Evolutionary conservation across 2,329 filamentous ascomycete species (phyloP).

Genomic region (Cryphonectria nitschkei): DNA sequence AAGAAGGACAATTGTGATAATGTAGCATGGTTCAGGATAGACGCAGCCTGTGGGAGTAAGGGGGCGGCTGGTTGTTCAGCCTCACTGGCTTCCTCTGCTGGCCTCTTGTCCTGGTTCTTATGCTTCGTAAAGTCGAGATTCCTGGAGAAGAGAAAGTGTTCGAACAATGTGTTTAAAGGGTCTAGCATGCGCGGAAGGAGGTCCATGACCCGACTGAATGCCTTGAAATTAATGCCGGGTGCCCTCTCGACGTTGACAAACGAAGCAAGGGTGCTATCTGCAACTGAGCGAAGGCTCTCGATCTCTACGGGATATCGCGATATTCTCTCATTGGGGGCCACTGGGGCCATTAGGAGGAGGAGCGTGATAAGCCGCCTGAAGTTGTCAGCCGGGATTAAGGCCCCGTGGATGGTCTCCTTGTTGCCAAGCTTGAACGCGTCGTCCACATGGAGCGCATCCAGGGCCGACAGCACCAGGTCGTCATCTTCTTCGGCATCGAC

Average conservation of each 20-base stretch:
- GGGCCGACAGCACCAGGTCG: constrained; percentile 68
- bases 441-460: constrained; percentile 68
- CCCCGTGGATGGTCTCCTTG: constrained; percentile 57
- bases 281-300: constrained; percentile 61
- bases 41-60: constrained; percentile 54
- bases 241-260: constrained; percentile 68
- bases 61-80: constrained; percentile 37
- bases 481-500: constrained; percentile 50
- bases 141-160: constrained; percentile 76
- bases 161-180: constrained; percentile 70
- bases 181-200: constrained; percentile 69
- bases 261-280: constrained; percentile 66
- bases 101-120: constrained; percentile 45
- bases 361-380: constrained; percentile 72
- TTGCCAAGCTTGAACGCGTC: constrained; percentile 62
- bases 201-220: constrained; percentile 62
- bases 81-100: constrained; percentile 1
- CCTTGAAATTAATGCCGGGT: constrained; percentile 64
- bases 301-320: constrained; percentile 63
- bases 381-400: constrained; percentile 75
- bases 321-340: constrained; percentile 67
- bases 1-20: constrained; percentile 76
- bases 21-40: constrained; percentile 67
- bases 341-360: constrained; percentile 67
- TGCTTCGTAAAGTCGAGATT: constrained; percentile 68